Base-by-base conservation (phyloP, 441 rosid genomes). In the Pelargonium myrrhifolium region DNA sequence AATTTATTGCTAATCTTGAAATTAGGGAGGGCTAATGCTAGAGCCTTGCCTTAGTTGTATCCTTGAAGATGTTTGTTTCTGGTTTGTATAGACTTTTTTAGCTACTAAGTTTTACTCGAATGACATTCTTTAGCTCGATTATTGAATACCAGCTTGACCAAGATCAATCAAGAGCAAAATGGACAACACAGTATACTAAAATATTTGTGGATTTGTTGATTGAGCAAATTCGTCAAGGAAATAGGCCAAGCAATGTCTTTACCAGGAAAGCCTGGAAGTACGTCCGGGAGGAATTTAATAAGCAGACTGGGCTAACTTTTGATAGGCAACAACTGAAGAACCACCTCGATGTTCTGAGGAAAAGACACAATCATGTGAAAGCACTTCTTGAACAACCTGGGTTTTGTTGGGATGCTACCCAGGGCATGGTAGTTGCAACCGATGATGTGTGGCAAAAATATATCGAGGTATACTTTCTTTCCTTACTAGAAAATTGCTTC, bases 381-480 rank as follows among this genome's bases (percentile, higher is more conserved):
- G 58, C 58, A 17, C 58, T 51, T 15, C 58, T 51, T 8, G 58
- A 51, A 9, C 58, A 51, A 51, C 58, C 58, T n/a, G 58, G 22
- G 17, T 51, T 51, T 51, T 4, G 58, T 51, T 51, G 58, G 58
- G 58, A 51, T 51, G 58, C 58, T 51, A 51, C 58, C 7, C 58
- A 15, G 22, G 18, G 22, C 18, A 17, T 20, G 9, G 58, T 51
- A 15, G 58, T 51, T 4, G 58, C 58, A 2, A 51, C 18, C 22
- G 58, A 51, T 51, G 58, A 51, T 51, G 58, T n/a, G 10, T 51
- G 58, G 58, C 58, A 51, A 51, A 15, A 51, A 15, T 51, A 51
- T 51, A 51, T 15, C 18, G 58, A 51, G 58, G 58, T 51, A 6
- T 6, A 51, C 22, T 51, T 17, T n/a, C 6, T 51, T 18, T 18